phyloP scores from a whole-genome alignment of 1,284 basidiomycete species.

The Peniophora sp. region DNA sequence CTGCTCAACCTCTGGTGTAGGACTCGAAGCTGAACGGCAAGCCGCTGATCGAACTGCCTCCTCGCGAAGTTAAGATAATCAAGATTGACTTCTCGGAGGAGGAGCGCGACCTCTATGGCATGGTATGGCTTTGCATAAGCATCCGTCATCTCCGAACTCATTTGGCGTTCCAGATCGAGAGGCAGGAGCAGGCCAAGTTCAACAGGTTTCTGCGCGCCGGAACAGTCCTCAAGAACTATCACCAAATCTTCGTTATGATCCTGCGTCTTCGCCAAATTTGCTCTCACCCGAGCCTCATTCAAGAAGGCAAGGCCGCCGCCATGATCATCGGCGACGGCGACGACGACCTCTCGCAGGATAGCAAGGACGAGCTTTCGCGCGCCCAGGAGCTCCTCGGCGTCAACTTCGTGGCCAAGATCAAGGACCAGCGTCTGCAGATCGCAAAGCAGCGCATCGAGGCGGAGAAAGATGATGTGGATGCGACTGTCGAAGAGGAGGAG shows the following conservation, averaged over 20 bases:
- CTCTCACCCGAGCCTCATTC: conserved; percentile 44
- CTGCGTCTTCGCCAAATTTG: conserved; percentile 51
- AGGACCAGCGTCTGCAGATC: conserved; percentile 32
- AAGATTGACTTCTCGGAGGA: conserved; percentile 44
- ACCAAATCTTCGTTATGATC: conserved; percentile 45
- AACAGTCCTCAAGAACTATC: conserved; percentile 52
- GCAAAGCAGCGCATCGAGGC: conserved; percentile 32
- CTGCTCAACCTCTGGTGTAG: background rate
- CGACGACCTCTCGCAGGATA: conserved; percentile 18
- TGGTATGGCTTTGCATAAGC: conserved; percentile 22
- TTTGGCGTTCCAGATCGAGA: conserved; percentile 33
- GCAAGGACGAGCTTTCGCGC: conserved; percentile 31
- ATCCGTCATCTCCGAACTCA: background rate
- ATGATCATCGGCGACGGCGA: conserved; percentile 30
- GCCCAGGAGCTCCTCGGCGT: conserved; percentile 35
- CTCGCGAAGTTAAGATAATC: conserved; percentile 40
- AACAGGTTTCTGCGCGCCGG: conserved; percentile 49
- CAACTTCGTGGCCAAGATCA: conserved; percentile 42
- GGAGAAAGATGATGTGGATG: conserved; percentile 44
- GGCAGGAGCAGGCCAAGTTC: conserved; percentile 46
- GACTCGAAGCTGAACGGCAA: conserved; percentile 49
- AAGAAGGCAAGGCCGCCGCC: conserved; percentile 34
- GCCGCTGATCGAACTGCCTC: conserved; percentile 48
- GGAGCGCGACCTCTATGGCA: conserved; percentile 48
- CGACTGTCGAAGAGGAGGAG: conserved; percentile 38